Evolutionary conservation across 441 rosid species (phyloP), one percentile per base, ranked within the genome.

Genomic region (Bruguiera hainesii): DNA sequence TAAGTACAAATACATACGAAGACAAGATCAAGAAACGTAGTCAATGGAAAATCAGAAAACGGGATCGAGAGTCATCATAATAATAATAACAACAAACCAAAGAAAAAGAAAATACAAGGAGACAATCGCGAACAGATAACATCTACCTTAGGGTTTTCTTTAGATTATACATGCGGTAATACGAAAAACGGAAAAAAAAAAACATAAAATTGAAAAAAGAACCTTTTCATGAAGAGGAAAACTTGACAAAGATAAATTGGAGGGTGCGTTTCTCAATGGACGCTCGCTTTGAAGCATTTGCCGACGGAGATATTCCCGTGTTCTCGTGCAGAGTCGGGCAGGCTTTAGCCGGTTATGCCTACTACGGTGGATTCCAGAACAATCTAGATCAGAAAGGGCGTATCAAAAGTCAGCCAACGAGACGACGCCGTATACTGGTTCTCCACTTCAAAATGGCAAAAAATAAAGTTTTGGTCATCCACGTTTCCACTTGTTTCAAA

Each of bases 371-470:
- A 68, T 67, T 67, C 72, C 49, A 73, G 76, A 63, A 63, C 35
- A 50, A 33, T 67, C 64, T 23, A 67, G 64, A 63, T 61, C 30
- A 31, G 58, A 1, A 4, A n/a, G 63, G 55, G 19, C 30, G 50
- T 56, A 68, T 49, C 72, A n/a, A 1, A 7, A n/a, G 49, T 56
- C 64, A 35, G 30, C 29, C 64, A 50, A 23, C 29, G 19, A 31
- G 4, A 72, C 71, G 75, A 53, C 67, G 6, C 7, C 51, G 75
- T 70, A 42, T 42, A 42, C 48, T 13, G 16, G 48, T 13, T 37
- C 4, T 13, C 48, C 1, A 42, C 5, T 42, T 42, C 16, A 42
- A 13, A 42, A 42, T 42, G 4, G 4, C 1, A 60, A 19, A 59
- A 21, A 55, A 55, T 56, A 30, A 56, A 13, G 28, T 20, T 56